A percentile compares a stretch with the other conserved stretches of the same genome.
These are phyloP conservation scores for Aspergillus sp. DNA, from an alignment of 2,329 filamentous ascomycete species.

Conservation along the genomic window DNA sequence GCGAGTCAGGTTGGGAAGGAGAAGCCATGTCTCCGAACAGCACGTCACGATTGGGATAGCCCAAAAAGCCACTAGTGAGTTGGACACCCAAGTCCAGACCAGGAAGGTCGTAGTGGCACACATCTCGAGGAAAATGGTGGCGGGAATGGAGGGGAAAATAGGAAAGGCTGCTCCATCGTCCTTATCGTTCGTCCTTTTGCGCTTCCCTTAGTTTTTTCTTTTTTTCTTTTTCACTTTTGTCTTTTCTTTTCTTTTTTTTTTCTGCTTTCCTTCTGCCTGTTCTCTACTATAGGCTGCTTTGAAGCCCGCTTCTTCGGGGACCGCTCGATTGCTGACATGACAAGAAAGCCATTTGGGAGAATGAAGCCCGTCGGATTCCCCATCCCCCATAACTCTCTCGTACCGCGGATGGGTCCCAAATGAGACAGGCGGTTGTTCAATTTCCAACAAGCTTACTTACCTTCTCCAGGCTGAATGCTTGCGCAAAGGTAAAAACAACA, in stretches of 20 bases:
- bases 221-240: background rate
- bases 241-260: constrained; percentile 1
- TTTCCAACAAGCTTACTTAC: too few relatives aligned
- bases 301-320: background rate
- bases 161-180: background rate
- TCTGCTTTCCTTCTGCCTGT: background rate
- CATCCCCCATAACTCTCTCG: background rate
- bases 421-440: too few relatives aligned
- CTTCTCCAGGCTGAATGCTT: background rate
- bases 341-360: background rate
- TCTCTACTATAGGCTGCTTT: background rate
- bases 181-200: background rate
- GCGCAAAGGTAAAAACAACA: background rate
- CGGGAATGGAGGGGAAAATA: background rate
- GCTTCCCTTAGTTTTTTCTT: background rate
- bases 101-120: background rate
- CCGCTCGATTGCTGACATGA: background rate
- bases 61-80: background rate
- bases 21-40: background rate
- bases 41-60: background rate
- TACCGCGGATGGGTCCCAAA: background rate
- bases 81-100: background rate
- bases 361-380: background rate
- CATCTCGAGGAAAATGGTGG: constrained; percentile 1
- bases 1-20: constrained; percentile 11